Evolutionary conservation across 176 grass and related monocot species (phyloP).

Genomic region (Urochloa ruziziensis): DNA sequence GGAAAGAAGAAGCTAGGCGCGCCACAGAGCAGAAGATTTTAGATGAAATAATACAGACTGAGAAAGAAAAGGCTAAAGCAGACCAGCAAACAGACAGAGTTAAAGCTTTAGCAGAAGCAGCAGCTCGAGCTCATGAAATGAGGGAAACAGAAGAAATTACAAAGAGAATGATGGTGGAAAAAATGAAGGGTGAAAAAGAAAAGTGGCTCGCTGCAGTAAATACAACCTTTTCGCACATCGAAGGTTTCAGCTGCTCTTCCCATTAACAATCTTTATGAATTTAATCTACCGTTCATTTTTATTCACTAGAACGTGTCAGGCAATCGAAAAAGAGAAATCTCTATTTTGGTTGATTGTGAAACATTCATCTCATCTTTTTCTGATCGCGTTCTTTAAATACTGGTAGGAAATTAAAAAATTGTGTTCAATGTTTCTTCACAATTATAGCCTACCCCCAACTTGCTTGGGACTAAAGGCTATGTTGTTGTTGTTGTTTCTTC

Average conservation of each 20-base stretch:
- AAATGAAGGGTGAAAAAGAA: conserved; percentile 66
- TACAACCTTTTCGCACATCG: conserved; percentile 84
- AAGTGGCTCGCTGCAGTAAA: conserved; percentile 96
- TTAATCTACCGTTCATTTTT: neutral
- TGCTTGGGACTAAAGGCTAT: too few species aligned
- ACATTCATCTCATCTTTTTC: too few species aligned
- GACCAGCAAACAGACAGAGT: conserved; percentile 37
- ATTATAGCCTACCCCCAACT: too few species aligned
- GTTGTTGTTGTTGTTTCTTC: too few species aligned
- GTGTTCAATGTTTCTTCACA: too few species aligned
- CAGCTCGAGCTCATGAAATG: conserved; percentile 42
- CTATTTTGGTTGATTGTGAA: too few species aligned
- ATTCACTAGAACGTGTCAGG: neutral
- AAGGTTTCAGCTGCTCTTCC: conserved; percentile 53
- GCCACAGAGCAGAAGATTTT: conserved; percentile 77
- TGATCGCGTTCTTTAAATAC: too few species aligned
- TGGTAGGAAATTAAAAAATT: too few species aligned
- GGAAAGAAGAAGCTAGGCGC: conserved; percentile 67
- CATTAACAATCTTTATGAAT: neutral
- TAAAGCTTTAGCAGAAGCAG: conserved; percentile 54
- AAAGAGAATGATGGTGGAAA: conserved; percentile 57
- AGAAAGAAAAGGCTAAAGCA: conserved; percentile 55
- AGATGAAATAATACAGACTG: conserved; percentile 47
- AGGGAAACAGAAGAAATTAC: conserved; percentile 53
- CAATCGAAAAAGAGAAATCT: conserved; percentile 3